A percentile compares a stretch with the other conserved stretches of the same genome.
Evolutionary conservation across 2,329 filamentous ascomycete genomes (phyloP).

Genomic region (Acrocalymma vagum): DNA sequence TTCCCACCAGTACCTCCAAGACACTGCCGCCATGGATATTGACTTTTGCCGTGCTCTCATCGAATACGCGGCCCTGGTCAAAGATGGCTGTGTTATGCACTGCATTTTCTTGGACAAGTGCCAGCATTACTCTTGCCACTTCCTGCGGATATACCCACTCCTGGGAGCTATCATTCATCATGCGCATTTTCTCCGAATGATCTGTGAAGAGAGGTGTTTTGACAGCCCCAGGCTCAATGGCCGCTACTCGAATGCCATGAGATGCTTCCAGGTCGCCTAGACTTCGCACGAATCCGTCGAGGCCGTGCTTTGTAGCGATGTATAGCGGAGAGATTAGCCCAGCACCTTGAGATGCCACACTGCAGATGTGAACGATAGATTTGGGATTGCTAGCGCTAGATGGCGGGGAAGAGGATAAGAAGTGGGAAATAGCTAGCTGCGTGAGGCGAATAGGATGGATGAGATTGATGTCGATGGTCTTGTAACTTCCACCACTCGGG

Average conservation of each 20-base stretch:
- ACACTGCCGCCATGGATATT: no score
- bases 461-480: slow-evolving; percentile 48
- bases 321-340: slow-evolving; percentile 47
- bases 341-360: slow-evolving; percentile 44
- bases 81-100: no score
- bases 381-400: slow-evolving; percentile 8
- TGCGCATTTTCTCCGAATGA: neutral
- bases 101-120: slow-evolving; percentile 58
- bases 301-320: slow-evolving; percentile 43
- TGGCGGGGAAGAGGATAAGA: slow-evolving; percentile 9
- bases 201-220: slow-evolving; percentile 66
- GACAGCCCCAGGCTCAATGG: slow-evolving; percentile 63
- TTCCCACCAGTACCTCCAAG: no score
- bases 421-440: slow-evolving; percentile 48
- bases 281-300: slow-evolving; percentile 52
- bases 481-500: slow-evolving; percentile 32
- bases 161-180: slow-evolving; percentile 13
- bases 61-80: no score
- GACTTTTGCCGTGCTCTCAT: no score
- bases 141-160: slow-evolving; percentile 65
- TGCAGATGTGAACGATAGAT: slow-evolving; percentile 24
- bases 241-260: slow-evolving; percentile 61
- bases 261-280: slow-evolving; percentile 54
- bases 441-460: slow-evolving; percentile 50
- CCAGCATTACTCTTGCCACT: slow-evolving; percentile 63